Evolutionary conservation across 2,329 filamentous ascomycete genomes (phyloP), one percentile per base, ranked within the genome.

Genomic region (Metarhizium brunneum): DNA sequence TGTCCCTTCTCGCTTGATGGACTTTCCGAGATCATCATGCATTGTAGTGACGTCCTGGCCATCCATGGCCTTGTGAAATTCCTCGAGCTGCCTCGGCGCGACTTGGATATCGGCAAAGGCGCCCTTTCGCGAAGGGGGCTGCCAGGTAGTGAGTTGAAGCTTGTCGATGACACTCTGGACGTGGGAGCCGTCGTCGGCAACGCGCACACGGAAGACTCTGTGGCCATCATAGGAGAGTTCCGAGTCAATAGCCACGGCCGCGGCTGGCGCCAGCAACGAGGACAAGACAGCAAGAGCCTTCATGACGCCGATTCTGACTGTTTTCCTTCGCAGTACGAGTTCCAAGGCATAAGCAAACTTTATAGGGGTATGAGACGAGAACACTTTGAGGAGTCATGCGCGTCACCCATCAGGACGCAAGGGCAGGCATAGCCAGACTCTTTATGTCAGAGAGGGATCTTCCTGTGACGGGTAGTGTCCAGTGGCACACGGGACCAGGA

Each of bases 151-250:
- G 47, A 75, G 62, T 4, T 65, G 65, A 18, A 74, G 67, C 56
- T 65, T 65, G 47, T 63, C 56, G 32, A 73, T 61, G 56, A 73
- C 63, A 18, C 60, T 56, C 57, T 67, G 67, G 50, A 76, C 61
- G 18, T 62, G 62, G 2, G 47, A 29, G 55, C 61, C 65, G 18
- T 66, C 64, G 52, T 71, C 61, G 40, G 67, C 57, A 13, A 66
- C 66, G 6, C 69, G 63, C 20, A 77, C 63, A 16, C 73, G 72
- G 54, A 72, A 70, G n/a, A 74, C 74, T 57, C 74, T 73, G 65
- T 72, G 74, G 5, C 74, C 74, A 54, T 72, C 65, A 55, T 77
- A 78, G 0, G 69, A 70, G 4, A 72, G 63, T 25, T 47, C 45
- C 5, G 30, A 29, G 1, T 35, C 11, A 6, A 47, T 30, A 1